These are phyloP conservation scores for Fusarium neocosmosporiellum DNA, from an alignment of 2,329 filamentous ascomycete genomes.

Conservation along the genomic window DNA sequence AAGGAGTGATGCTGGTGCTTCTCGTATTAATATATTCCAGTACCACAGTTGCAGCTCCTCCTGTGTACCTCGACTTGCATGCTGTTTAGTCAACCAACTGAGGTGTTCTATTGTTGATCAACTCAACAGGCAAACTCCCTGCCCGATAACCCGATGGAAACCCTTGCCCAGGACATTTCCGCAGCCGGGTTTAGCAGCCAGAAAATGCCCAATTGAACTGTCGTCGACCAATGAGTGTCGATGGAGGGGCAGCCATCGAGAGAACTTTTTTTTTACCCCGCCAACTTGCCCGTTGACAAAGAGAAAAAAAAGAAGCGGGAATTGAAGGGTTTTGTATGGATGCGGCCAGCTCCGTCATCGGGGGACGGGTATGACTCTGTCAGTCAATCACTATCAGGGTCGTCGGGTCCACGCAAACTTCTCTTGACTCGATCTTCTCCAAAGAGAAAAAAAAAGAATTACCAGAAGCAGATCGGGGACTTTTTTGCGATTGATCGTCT, in stretches of 20 bases:
- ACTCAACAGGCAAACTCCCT: neutral
- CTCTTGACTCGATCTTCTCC: constrained; percentile 8
- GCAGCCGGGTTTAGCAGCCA: constrained; percentile 17
- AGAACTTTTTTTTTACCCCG: constrained; percentile 23
- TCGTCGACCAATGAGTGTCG: constrained; percentile 17
- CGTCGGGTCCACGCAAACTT: constrained; percentile 16
- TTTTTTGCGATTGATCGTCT: neutral
- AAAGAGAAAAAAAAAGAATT: neutral
- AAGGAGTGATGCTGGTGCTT: constrained; percentile 7
- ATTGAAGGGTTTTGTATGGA: neutral
- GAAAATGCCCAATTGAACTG: neutral
- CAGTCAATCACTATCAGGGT: constrained; percentile 18
- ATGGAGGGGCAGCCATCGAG: constrained; percentile 10
- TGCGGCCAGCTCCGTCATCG: constrained; percentile 36
- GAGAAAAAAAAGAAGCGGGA: neutral
- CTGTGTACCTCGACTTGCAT: neutral
- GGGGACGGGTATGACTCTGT: constrained; percentile 3
- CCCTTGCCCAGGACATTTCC: constrained; percentile 3
- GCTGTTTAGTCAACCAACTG: neutral
- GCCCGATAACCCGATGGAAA: constrained; percentile 21
- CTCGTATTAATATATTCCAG: constrained; percentile 23
- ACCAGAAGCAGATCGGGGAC: neutral
- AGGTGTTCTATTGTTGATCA: neutral
- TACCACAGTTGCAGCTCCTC: neutral
- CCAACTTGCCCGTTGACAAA: constrained; percentile 8